A percentile compares a stretch with the other conserved stretches of the same genome.
Evolutionary conservation across 768 basidiomycete genomes (phyloP).

Genomic region (Bullera alba): DNA sequence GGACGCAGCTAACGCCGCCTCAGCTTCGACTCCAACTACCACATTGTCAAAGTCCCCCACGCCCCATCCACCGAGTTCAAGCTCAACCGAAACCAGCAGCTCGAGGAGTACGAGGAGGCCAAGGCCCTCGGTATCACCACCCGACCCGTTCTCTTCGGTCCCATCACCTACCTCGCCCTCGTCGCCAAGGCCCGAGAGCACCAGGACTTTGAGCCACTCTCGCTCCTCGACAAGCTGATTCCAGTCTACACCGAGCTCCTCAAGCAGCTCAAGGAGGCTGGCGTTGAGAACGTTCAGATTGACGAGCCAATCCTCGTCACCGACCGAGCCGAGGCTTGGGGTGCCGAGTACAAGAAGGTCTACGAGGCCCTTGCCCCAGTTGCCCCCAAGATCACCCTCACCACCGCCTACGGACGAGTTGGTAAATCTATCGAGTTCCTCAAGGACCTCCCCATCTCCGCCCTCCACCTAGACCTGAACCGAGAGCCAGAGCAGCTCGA

Average conservation of each 20-base stretch:
- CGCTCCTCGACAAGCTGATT: slow-evolving; percentile 78
- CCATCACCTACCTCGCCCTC: slow-evolving; percentile 87
- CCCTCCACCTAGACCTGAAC: slow-evolving; percentile 93
- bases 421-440: slow-evolving; percentile 82
- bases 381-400: slow-evolving; percentile 83
- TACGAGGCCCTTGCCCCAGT: slow-evolving; percentile 75
- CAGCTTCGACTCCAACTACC: slow-evolving; percentile 99
- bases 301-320: slow-evolving; percentile 96
- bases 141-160: slow-evolving; percentile 92
- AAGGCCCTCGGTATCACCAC: slow-evolving; percentile 79
- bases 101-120: slow-evolving; percentile 91
- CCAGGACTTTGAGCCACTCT: slow-evolving; percentile 80
- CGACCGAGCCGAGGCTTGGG: slow-evolving; percentile 68
- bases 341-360: slow-evolving; percentile 69
- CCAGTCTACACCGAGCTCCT: slow-evolving; percentile 88
- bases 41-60: slow-evolving; percentile 96
- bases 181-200: slow-evolving; percentile 86
- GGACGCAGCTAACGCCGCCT: slow-evolving; percentile 7
- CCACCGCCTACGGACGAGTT: slow-evolving; percentile 95
- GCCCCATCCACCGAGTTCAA: slow-evolving; percentile 86
- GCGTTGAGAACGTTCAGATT: slow-evolving; percentile 89
- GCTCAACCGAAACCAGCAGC: slow-evolving; percentile 88
- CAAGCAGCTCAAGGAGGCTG: slow-evolving; percentile 80
- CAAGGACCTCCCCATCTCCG: slow-evolving; percentile 83
- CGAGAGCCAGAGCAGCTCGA: slow-evolving; percentile 88